These are phyloP conservation scores for Neopestalotiopsis clavispora DNA, from an alignment of 2,329 filamentous ascomycete genomes.

Conservation along the genomic window DNA sequence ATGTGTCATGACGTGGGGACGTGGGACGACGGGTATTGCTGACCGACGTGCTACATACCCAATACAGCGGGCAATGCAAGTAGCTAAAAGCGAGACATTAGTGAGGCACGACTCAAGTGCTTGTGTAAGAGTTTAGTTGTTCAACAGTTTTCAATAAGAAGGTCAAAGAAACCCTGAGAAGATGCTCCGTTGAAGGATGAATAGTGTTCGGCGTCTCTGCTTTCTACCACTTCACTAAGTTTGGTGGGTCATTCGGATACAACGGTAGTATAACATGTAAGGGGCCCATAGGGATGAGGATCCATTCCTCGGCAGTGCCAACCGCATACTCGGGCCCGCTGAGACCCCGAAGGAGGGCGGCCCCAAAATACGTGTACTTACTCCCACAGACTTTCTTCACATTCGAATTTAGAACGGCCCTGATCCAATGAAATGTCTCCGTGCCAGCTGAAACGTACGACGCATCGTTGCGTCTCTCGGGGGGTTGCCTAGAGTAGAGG, in stretches of 20 bases:
- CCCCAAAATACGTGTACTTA: not conserved
- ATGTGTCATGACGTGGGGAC: not conserved
- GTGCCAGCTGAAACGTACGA: constrained; percentile 15
- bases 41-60: too few relatives aligned
- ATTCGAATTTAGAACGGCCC: not conserved
- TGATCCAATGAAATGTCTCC: constrained; percentile 11
- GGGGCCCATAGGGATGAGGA: not conserved
- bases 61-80: too few relatives aligned
- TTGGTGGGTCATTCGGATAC: constrained; percentile 3
- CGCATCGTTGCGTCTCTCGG: not conserved
- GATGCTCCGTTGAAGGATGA: not conserved
- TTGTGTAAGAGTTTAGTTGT: not conserved
- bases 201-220: not conserved
- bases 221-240: not conserved
- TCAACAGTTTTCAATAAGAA: not conserved
- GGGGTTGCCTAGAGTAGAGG: not conserved
- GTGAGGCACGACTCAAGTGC: not conserved
- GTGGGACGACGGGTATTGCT: not conserved
- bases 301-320: not conserved
- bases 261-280: constrained; percentile 5
- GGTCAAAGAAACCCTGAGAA: too few relatives aligned
- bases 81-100: too few relatives aligned
- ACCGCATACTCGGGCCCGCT: constrained; percentile 10
- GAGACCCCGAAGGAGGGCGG: constrained; percentile 12
- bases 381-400: not conserved